Percentiles rank a stretch among this genome's conserved stretches.
Conservation (phyloP, 176 grass and related monocot genomes). For the Raddia guianensis region DNA sequence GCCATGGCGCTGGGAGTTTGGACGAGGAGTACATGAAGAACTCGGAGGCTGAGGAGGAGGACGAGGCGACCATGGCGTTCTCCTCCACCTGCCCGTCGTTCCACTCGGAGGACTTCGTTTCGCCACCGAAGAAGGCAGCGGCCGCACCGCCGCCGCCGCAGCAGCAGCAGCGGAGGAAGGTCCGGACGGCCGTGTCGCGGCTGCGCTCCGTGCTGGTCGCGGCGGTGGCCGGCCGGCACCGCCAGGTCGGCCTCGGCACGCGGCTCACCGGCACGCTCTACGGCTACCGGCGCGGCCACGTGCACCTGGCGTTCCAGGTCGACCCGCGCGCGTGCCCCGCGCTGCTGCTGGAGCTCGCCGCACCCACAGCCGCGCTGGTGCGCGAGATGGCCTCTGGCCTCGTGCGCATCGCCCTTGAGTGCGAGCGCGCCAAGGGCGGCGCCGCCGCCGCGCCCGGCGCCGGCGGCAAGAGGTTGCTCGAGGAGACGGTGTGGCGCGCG, state of each 20-base stretch:
- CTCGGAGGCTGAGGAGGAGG: constrained; percentile 64
- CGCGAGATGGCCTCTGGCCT: constrained; percentile 89
- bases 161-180: constrained; percentile 20
- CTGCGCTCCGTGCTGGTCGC: constrained; percentile 54
- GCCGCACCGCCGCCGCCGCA: background rate
- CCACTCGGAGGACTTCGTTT: constrained; percentile 53
- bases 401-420: constrained; percentile 84
- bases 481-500: constrained; percentile 85
- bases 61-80: constrained; percentile 60
- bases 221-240: constrained; percentile 57
- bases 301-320: constrained; percentile 74
- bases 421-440: constrained; percentile 56
- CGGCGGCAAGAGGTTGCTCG: constrained; percentile 47
- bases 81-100: constrained; percentile 58
- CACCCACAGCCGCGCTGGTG: constrained; percentile 71
- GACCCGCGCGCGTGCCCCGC: constrained; percentile 72
- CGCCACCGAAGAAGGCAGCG: constrained; percentile 28
- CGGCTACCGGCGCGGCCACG: constrained; percentile 74
- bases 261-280: constrained; percentile 82
- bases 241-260: constrained; percentile 61
- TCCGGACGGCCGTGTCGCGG: constrained; percentile 51
- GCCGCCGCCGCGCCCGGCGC: background rate
- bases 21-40: constrained; percentile 53
- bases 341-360: constrained; percentile 72
- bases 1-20: constrained; percentile 34